A percentile compares a stretch with the other conserved stretches of the same genome.
These are phyloP conservation scores for Colletotrichum sp. DNA, from an alignment of 2,329 filamentous ascomycete species.

Conservation along the genomic window DNA sequence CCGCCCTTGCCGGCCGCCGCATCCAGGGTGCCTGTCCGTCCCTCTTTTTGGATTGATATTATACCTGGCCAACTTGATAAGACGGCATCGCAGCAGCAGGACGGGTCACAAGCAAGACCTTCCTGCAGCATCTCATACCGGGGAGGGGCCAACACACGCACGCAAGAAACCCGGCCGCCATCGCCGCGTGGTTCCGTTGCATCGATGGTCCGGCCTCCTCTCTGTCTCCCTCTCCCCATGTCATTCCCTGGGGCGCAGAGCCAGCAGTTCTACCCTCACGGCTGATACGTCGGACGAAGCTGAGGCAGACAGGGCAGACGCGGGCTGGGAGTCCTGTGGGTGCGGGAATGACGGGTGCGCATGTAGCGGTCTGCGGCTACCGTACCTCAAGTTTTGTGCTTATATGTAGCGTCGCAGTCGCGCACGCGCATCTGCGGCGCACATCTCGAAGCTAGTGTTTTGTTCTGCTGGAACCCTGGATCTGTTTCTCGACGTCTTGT, in stretches of 20 bases:
- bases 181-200: neutral
- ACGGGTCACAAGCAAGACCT: neutral
- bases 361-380: neutral
- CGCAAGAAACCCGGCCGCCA: neutral
- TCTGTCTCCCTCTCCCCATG: neutral
- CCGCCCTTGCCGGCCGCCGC: neutral
- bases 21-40: neutral
- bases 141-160: neutral
- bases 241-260: neutral
- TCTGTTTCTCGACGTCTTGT: slow-evolving; percentile 1
- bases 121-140: neutral
- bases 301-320: slow-evolving; percentile 6
- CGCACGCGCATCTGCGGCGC: slow-evolving; percentile 2
- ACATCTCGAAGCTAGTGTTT: slow-evolving; percentile 12
- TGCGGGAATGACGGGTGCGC: neutral
- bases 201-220: neutral
- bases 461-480: neutral
- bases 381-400: neutral
- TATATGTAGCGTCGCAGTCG: neutral
- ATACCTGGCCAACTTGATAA: neutral
- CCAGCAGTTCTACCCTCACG: neutral
- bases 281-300: slow-evolving; percentile 10
- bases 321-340: neutral
- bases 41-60: neutral
- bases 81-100: neutral